Percentiles rank a stretch among this genome's conserved stretches.
Conservation (phyloP, 2,329 filamentous ascomycete genomes). For the Nigrospora sphaerica region DNA sequence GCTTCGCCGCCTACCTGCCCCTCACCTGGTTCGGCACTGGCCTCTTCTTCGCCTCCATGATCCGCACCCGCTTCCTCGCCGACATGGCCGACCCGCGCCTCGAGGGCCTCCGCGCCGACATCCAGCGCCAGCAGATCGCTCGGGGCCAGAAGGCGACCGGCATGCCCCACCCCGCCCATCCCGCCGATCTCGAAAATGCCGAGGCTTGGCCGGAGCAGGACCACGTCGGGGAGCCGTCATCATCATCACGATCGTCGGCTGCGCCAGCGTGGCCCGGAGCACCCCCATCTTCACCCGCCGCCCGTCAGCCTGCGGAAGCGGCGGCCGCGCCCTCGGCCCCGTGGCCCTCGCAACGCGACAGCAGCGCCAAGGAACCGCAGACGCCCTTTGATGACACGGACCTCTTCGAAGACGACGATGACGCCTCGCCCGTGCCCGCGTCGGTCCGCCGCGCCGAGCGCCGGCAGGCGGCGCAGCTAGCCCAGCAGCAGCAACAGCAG, state of each 20-base stretch:
- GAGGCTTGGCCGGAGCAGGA: no score
- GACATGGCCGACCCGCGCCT: slow-evolving; percentile 22
- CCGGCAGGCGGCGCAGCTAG: no score
- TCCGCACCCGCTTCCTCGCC: slow-evolving; percentile 13
- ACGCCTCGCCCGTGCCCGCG: slow-evolving; percentile 35
- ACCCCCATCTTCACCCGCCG: no score
- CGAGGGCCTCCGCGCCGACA: not conserved
- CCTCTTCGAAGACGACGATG: slow-evolving; percentile 24
- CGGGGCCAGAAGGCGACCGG: no score
- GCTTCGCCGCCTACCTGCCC: slow-evolving; percentile 26
- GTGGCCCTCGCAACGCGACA: slow-evolving; percentile 1
- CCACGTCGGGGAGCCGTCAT: no score
- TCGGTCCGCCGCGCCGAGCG: slow-evolving; percentile 8
- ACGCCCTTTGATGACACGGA: slow-evolving; percentile 9
- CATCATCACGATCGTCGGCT: no score
- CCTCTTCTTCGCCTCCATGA: slow-evolving; percentile 22
- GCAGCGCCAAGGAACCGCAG: not conserved
- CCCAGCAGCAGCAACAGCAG: no score
- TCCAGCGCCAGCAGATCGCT: not conserved
- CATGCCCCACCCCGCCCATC: no score
- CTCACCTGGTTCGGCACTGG: slow-evolving; percentile 14
- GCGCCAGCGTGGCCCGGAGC: no score
- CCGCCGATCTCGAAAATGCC: no score
- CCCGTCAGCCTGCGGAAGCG: no score
- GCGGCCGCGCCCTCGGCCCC: not conserved